phyloP scores from a whole-genome alignment of 164 flowering plant species.

The Piper betle region DNA sequence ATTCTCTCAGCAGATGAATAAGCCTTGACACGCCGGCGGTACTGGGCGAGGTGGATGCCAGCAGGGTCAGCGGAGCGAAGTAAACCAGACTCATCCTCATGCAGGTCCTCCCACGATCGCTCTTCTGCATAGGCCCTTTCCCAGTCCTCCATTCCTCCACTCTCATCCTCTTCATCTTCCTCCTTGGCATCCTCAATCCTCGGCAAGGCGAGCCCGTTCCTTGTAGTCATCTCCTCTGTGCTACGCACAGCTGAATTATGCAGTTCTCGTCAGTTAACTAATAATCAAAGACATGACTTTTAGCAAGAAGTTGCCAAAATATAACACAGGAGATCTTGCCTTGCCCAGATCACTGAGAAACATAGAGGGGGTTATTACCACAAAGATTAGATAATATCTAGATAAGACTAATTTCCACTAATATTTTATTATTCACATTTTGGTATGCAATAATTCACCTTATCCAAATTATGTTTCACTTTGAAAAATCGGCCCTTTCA shows the following conservation, averaged over 20 bases:
- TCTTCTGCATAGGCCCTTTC: conserved; percentile 84
- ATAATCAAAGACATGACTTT: no score
- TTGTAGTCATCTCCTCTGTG: background rate
- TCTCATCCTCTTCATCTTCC: conserved; percentile 39
- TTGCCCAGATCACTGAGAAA: no score
- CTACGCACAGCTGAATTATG: background rate
- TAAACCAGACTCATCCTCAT: conserved; percentile 84
- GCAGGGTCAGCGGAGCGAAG: conserved; percentile 65
- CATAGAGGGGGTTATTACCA: no score
- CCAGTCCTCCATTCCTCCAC: conserved; percentile 39
- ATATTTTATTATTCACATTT: no score
- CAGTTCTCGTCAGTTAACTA: no score
- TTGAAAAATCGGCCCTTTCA: no score
- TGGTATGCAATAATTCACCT: no score
- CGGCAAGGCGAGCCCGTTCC: background rate
- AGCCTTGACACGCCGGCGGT: conserved; percentile 62
- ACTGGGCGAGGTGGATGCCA: conserved; percentile 64
- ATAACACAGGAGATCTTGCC: no score
- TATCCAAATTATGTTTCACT: no score
- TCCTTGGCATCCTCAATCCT: conserved; percentile 52
- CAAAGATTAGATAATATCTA: no score
- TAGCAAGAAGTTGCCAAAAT: no score
- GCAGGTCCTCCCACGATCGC: conserved; percentile 84
- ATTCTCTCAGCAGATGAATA: conserved; percentile 40
- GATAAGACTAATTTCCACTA: no score